Base-by-base conservation (phyloP, 495 filamentous ascomycete genomes). In the Penicillium arizonense region DNA sequence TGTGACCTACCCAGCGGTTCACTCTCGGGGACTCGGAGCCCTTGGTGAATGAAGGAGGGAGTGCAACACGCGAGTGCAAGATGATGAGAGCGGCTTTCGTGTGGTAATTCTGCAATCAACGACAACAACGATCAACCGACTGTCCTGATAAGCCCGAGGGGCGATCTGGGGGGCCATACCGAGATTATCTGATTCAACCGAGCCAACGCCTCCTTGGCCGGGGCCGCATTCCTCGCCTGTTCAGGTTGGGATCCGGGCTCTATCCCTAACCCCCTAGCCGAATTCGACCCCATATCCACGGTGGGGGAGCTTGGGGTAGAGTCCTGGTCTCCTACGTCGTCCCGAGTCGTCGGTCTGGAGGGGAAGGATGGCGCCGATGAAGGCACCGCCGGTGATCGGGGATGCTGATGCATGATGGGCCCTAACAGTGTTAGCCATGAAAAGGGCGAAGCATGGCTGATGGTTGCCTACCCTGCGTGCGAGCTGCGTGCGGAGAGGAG, bases 121-220 rank as follows among this genome's bases (percentile, higher is more conserved):
- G 36, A 53, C 4, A 57, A 45, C 20, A 42, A 40, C 38, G 37
- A 57, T 54, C 44, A 60, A 12, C 32, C 26, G 18, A 33, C 12
- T n/a, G 44, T 58, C 34, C 35, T 4, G 44, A 38, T 23, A 47
- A 38, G 43, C 16, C n/a, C 16, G 41, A 39, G 40, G 39, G 38
- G 13, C 34, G 34, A 44, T 28, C 37, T 46, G n/a, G 51, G 44
- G 47, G 30, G 16, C 30, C 81, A 39, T 79, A 94, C 91, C 80
- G 92, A 87, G 57, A 96, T 86, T 57, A 96, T 89, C 76, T 96
- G 91, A 62, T 90, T 91, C 54, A 96, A 74, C 67, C 91, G 93
- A 62, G 79, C 79, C 61, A 89, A 66, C 14, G 82, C 80, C 47
- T 89, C 87, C 62, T 75, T 79, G 5, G 61, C 65, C 20, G 69